Evolutionary conservation across 192 early-diverging fungal genomes (phyloP), one percentile per base, ranked within the genome.

Genomic region (Linnemannia hyalina): DNA sequence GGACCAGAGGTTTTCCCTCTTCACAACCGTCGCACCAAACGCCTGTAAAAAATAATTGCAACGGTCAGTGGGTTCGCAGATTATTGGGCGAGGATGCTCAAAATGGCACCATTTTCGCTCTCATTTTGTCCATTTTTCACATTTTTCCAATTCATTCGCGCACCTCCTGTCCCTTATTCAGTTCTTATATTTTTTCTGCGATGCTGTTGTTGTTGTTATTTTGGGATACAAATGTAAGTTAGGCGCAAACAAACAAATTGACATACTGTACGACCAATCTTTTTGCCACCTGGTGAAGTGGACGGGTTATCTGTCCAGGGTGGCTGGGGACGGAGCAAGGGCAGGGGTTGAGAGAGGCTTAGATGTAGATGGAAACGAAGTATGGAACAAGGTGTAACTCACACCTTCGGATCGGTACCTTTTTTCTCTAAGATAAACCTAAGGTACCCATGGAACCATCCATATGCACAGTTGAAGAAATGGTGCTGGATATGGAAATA

Each of bases 71-170:
- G 57, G 38, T 60, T n/a, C n/a, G 23, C n/a, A 29, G 29, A 65
- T 65, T 26, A 65, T 65, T 65, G 60, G 60, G 32, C 60, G 26
- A 32, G 29, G 60, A 65, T 35, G 13, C 60, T 35, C 23, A 29
- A 60, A 72, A 84, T 84, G 77, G 69, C 72, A 74, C 82, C 82
- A 84, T 84, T 78, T 84, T 42, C 75, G 77, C 82, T 84, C 82
- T 72, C 81, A 76, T 72, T 72, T 57, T 35, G 35, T 49, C 22
- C 40, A 10, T 72, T 69, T 70, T 55, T 46, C 44, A 29, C 26
- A 35, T 73, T 49, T 73, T 73, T 42, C 23, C 42, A 18, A 65
- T 29, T 65, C 60, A 65, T 13, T 65, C 60, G 11, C 0, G 60
- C 16, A 40, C 47, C 16, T 18, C 1, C 1, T 32, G 29, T 15